These are phyloP conservation scores for Spatholobus suberectus DNA, from an alignment of 306 rosid species.

Conservation along the genomic window DNA sequence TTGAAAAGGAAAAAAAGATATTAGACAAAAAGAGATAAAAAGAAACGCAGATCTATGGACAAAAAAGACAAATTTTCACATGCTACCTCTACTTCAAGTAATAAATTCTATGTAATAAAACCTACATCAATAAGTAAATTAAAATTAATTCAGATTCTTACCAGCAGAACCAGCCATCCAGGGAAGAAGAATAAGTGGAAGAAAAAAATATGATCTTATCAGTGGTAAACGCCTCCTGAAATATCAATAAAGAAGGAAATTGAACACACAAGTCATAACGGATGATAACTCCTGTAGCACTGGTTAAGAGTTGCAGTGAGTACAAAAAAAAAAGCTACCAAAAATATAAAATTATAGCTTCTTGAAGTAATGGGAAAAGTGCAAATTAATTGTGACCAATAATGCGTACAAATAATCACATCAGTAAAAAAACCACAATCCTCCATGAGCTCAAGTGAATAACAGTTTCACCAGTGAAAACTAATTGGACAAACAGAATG, in stretches of 20 bases:
- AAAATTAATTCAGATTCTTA: conserved; percentile 54
- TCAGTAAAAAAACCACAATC: neutral
- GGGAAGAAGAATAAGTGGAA: conserved; percentile 82
- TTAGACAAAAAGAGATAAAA: conserved; percentile 18
- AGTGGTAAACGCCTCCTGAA: conserved; percentile 96
- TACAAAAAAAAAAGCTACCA: neutral
- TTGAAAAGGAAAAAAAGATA: too few species aligned
- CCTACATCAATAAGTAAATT: neutral
- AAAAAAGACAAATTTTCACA: neutral
- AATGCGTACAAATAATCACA: conserved; percentile 4
- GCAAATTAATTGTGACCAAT: conserved; percentile 4
- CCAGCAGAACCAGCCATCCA: conserved; percentile 85
- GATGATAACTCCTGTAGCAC: conserved; percentile 29
- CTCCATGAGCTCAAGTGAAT: conserved; percentile 24
- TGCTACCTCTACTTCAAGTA: conserved; percentile 23
- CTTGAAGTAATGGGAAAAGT: neutral
- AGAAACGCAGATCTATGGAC: neutral
- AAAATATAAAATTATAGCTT: neutral
- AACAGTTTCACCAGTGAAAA: conserved; percentile 26
- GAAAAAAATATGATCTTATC: conserved; percentile 74
- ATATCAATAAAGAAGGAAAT: conserved; percentile 37
- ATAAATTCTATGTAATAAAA: conserved; percentile 19
- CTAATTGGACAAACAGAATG: conserved; percentile 22
- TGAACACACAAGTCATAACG: neutral
- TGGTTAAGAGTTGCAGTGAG: conserved; percentile 1